Percentiles rank a stretch among this genome's conserved stretches.
Evolutionary conservation across 73 alveolate species (phyloP).

Genomic region (Paramecium octaurelia): DNA sequence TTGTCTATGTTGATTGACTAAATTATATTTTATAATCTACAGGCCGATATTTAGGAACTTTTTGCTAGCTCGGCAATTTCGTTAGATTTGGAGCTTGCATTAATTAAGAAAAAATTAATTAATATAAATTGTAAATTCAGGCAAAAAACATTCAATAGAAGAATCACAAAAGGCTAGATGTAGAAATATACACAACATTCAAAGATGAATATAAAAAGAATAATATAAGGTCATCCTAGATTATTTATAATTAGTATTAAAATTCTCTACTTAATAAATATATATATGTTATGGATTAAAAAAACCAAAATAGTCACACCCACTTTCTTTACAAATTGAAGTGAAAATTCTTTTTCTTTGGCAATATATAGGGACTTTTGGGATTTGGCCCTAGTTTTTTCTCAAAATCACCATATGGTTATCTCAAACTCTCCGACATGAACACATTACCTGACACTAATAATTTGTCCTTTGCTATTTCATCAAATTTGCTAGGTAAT

Average conservation of each 20-base stretch:
- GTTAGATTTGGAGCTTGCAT: not conserved
- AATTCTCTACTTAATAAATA: not conserved
- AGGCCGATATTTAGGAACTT: constrained; percentile 21
- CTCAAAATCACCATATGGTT: constrained; percentile 61
- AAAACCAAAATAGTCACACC: constrained; percentile 22
- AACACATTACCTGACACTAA: constrained; percentile 37
- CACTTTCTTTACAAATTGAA: constrained; percentile 50
- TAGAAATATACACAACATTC: too few species aligned
- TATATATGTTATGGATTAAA: not conserved
- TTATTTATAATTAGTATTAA: not conserved
- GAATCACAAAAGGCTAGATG: too few species aligned
- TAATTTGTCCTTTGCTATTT: constrained; percentile 48
- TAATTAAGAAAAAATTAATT: not conserved
- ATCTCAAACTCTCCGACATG: constrained; percentile 43
- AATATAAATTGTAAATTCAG: too few species aligned
- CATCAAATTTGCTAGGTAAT: constrained; percentile 7
- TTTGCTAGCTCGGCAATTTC: not conserved
- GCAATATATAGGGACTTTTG: constrained; percentile 46
- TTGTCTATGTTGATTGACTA: constrained; percentile 81
- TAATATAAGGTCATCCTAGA: not conserved
- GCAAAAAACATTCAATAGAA: too few species aligned
- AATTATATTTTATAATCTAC: not conserved
- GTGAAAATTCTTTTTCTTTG: constrained; percentile 55
- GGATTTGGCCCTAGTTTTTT: constrained; percentile 49
- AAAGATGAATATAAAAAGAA: too few species aligned